Evolutionary conservation across 2,329 filamentous ascomycete genomes (phyloP).

Genomic region (Pezicula rhizophila): DNA sequence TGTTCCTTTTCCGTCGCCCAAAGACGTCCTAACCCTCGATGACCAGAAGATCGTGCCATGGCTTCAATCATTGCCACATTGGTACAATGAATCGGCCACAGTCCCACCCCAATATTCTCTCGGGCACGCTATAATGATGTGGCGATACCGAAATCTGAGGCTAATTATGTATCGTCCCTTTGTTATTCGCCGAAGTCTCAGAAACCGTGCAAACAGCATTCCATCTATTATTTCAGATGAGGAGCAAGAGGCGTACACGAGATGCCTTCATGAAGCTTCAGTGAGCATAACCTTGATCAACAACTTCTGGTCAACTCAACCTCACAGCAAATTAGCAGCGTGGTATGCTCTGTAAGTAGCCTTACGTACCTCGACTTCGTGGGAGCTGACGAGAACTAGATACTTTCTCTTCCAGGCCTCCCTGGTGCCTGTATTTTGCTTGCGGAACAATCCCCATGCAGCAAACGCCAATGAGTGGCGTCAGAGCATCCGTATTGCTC

Average conservation of each 20-base stretch:
- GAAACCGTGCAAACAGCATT: neutral
- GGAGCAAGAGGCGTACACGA: constrained; percentile 2
- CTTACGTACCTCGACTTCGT: neutral
- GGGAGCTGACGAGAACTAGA: constrained; percentile 4
- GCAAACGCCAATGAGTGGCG: constrained; percentile 7
- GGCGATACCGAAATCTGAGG: constrained; percentile 13
- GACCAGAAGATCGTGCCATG: constrained; percentile 8
- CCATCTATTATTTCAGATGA: neutral
- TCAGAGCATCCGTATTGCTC: constrained; percentile 5
- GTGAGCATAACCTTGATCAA: constrained; percentile 7
- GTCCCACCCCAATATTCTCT: constrained; percentile 5
- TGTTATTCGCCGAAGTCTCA: constrained; percentile 8
- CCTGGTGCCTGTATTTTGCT: constrained; percentile 34
- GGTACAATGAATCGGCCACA: constrained; percentile 3
- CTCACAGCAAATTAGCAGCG: constrained; percentile 6
- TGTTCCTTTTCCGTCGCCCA: constrained; percentile 32
- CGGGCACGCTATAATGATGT: constrained; percentile 7
- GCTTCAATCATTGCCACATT: constrained; percentile 5
- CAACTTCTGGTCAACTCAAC: constrained; percentile 6
- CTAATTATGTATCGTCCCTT: constrained; percentile 14
- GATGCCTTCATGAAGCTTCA: constrained; percentile 7
- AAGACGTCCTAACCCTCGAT: constrained; percentile 32
- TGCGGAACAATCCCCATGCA: constrained; percentile 14
- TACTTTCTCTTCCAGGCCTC: constrained; percentile 40
- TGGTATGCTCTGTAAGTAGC: constrained; percentile 14